Base-by-base conservation (phyloP, 176 grass and related monocot species). In the Thalia dealbata region DNA sequence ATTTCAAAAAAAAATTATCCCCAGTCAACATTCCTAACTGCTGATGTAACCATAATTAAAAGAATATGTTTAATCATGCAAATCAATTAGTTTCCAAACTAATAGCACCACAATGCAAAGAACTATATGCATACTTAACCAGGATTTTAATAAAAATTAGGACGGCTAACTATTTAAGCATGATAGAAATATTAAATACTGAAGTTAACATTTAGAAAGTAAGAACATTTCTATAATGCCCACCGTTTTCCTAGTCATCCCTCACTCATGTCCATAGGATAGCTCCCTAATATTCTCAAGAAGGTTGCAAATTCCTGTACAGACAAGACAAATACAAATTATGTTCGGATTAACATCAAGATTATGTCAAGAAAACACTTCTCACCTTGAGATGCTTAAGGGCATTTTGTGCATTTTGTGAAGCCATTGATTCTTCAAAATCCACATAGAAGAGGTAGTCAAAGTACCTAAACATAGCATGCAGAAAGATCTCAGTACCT, bases 401-500 rank as follows among this genome's bases (percentile, higher is more conserved):
- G 76, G 92, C 92, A 80, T 93, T 87, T 50, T 82, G 78, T 82
- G 90, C 82, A 79, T 85, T 87, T 41, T 82, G 75, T 75, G 85
- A 86, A 73, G 92, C 89, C 92, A 96, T 89, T 74, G 92, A 96
- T 22, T 86, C 84, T 54, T 92, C 92, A 50, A 96, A 88, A 85
- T 96, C 89, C 7, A 92, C 92, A 58, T 96, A 96, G 75, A 92
- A 96, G 52, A 89, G 83, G 72, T 96, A 91, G 77, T 96, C 88
- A 21, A 96, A 96, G 59, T 91, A 86, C 82, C 92, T 96, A 78
- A 42, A 9, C 28, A 51, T 74, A 48, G 44, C 69, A 35, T 64
- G 23, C 41, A 69, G 18, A 72, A 22, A 76, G 78, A 35, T 8
- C 52, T 78, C 38, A 78, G 61, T 35, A 74, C 55, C 6, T 35